Evolutionary conservation across 1,139 yeast species (phyloP).

Genomic region (Debaryomyces sp.): DNA sequence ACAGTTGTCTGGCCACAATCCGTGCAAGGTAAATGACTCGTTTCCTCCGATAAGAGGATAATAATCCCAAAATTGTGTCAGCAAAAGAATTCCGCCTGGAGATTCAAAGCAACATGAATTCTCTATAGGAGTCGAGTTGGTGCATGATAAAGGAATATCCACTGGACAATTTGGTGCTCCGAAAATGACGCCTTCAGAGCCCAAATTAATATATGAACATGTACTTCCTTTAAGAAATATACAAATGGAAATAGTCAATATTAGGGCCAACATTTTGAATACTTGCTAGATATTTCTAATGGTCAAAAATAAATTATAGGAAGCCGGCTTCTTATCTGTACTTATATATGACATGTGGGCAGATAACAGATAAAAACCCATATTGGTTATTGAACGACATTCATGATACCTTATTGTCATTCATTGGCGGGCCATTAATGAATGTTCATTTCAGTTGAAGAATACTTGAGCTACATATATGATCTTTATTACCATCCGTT

Average conservation of each 20-base stretch:
- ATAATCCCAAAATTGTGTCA: slow-evolving; percentile 96
- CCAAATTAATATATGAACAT: neutral
- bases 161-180: slow-evolving; percentile 50
- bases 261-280: neutral
- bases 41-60: slow-evolving; percentile 49
- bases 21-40: slow-evolving; percentile 72
- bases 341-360: slow-evolving; percentile 5
- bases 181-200: neutral
- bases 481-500: slow-evolving; percentile 29
- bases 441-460: neutral
- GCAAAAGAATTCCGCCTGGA: slow-evolving; percentile 83
- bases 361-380: neutral
- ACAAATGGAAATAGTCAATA: neutral
- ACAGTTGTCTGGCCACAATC: slow-evolving; percentile 51
- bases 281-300: neutral
- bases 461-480: neutral
- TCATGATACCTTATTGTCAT: neutral
- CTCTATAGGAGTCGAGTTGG: slow-evolving; percentile 31
- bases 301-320: neutral
- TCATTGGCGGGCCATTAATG: neutral
- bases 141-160: slow-evolving; percentile 64
- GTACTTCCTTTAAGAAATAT: neutral
- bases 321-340: neutral
- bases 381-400: slow-evolving; percentile 8
- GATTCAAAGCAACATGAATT: slow-evolving; percentile 83